These are phyloP conservation scores for Eutrema salsugineum DNA, from an alignment of 441 rosid species.

Conservation along the genomic window DNA sequence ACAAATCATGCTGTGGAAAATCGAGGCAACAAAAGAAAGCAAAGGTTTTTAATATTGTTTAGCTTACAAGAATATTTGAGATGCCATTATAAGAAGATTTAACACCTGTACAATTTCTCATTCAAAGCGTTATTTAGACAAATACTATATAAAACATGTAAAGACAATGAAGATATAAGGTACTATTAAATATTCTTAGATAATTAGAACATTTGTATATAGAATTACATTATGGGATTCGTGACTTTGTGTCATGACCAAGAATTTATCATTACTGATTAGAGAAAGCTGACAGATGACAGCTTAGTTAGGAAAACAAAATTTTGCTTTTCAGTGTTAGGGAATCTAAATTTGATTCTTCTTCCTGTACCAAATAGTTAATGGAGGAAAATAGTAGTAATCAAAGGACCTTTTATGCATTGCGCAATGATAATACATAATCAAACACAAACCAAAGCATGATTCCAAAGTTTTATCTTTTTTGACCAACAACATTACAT, in stretches of 20 bases:
- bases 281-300: background rate
- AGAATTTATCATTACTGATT: background rate
- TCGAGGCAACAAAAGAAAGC: constrained; percentile 5
- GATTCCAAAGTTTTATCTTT: constrained; percentile 23
- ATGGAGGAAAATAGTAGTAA: background rate
- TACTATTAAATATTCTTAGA: background rate
- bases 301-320: background rate
- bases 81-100: background rate
- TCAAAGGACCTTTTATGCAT: constrained; percentile 14
- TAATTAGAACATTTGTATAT: background rate
- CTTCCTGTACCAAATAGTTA: background rate
- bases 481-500: constrained; percentile 20
- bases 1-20: constrained; percentile 4
- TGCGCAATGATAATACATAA: constrained; percentile 13
- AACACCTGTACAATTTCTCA: background rate
- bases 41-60: background rate
- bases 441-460: constrained; percentile 17
- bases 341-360: constrained; percentile 15
- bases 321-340: background rate
- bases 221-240: background rate
- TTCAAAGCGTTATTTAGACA: background rate
- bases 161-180: background rate
- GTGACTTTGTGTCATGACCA: background rate
- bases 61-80: constrained; percentile 4
- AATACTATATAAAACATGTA: background rate